Base-by-base conservation (phyloP, 192 early-diverging fungal genomes). In the Blastocladiella britannica region DNA sequence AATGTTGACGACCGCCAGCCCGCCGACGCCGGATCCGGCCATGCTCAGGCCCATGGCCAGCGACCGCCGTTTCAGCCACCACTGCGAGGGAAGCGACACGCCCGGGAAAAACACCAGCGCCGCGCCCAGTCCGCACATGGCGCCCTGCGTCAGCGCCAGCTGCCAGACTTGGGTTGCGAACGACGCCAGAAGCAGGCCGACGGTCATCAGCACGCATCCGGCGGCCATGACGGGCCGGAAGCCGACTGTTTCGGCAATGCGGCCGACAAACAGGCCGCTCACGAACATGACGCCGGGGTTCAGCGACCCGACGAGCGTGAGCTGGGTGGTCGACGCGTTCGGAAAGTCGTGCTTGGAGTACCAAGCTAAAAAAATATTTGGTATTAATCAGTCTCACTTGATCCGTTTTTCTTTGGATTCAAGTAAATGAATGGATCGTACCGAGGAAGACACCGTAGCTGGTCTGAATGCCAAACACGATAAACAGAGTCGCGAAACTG, bases 101-200 rank as follows among this genome's bases (percentile, higher is more conserved):
- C 70, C 64, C 0, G 77, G 74, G 26, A 74, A 72, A 57, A 70
- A 76, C 8, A 70, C 70, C 8, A 74, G 31, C 25, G 68, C 60
- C 1, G 64, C 68, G 23, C 74, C 77, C 0, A 75, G 8, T 24
- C 82, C 81, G 58, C 72, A 81, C 25, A 85, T 53, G 25, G 83
- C 53, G n/a, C 82, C 82, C 31, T 83, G 74, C 0, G 79, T 62
- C 8, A 85, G 56, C 51, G 77, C 83, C 22, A 85, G 60, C 15
- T 23, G 18, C 65, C 61, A 63, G 56, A 75, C 51, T 20, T 58
- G 15, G 20, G 71, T 71, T 27, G 70, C 74, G 47, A 80, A 80
- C 27, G 78, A 80, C 1, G 78, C 77, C 24, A 70, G 61, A 3
- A 78, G 29, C 0, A 80, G 51, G 4, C 72, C 58, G 9, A 65